Percentiles rank a stretch among this genome's conserved stretches.
phyloP scores from a whole-genome alignment of 371 early-diverging fungal genomes.

The Rhizopus sp. region DNA sequence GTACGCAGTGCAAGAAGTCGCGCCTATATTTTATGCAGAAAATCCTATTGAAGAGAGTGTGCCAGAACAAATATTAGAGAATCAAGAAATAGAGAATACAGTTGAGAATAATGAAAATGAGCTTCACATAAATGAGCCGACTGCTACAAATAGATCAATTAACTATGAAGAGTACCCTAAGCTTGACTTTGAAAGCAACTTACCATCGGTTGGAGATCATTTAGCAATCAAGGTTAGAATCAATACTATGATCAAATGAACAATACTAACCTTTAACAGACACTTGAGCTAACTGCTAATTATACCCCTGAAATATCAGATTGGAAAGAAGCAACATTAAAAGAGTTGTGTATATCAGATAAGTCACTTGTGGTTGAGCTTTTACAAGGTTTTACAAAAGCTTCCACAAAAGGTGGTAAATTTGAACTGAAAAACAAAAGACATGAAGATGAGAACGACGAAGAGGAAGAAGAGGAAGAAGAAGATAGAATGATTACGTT shows the following conservation, averaged over 20 bases:
- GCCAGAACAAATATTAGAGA: background rate
- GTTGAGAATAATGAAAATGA: background rate
- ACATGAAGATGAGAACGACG: background rate
- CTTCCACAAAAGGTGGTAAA: constrained; percentile 27
- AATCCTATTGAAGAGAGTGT: background rate
- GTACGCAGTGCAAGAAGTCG: constrained; percentile 3
- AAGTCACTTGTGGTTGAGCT: constrained; percentile 9
- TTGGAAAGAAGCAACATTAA: constrained; percentile 27
- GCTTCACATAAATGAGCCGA: background rate
- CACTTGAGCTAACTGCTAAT: constrained; percentile 3
- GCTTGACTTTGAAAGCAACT: constrained; percentile 10
- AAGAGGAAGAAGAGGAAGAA: constrained; percentile 8
- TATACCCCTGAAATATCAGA: constrained; percentile 35
- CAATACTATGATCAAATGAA: background rate
- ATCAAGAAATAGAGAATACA: background rate
- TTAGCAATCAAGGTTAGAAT: constrained; percentile 27
- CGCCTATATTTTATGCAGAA: constrained; percentile 21
- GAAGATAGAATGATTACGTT: background rate
- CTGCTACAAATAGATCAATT: background rate
- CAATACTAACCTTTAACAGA: background rate
- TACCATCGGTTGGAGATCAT: constrained; percentile 11
- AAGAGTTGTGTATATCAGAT: constrained; percentile 1
- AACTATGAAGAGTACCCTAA: constrained; percentile 19
- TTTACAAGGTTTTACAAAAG: constrained; percentile 16
- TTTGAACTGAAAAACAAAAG: constrained; percentile 18